Evolutionary conservation across 2,329 filamentous ascomycete genomes (phyloP).

Genomic region (Diaporthe sp.): DNA sequence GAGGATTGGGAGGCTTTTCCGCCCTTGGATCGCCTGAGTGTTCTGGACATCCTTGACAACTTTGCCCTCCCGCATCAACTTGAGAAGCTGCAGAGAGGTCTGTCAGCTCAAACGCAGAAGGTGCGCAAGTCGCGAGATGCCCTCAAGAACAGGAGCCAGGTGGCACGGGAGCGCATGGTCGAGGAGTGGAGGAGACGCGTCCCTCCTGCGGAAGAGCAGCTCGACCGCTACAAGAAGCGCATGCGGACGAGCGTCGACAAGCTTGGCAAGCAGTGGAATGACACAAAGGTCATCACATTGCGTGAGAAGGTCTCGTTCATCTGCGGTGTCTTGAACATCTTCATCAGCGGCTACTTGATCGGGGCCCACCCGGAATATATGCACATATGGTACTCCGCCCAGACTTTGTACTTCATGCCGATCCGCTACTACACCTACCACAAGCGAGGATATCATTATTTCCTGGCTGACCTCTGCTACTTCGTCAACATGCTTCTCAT

Average conservation of each 20-base stretch:
- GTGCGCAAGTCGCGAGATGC: conserved; percentile 85
- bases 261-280: conserved; percentile 86
- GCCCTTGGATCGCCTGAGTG: conserved; percentile 87
- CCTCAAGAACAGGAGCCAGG: conserved; percentile 78
- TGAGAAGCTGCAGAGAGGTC: conserved; percentile 86
- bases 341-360: conserved; percentile 93
- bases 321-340: conserved; percentile 95
- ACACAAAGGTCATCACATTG: conserved; percentile 86
- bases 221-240: conserved; percentile 88
- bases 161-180: conserved; percentile 88
- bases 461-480: conserved; percentile 96
- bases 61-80: conserved; percentile 89
- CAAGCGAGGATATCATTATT: conserved; percentile 93
- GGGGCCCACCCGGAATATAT: conserved; percentile 88
- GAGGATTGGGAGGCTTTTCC: conserved; percentile 90
- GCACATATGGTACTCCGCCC: conserved; percentile 90
- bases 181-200: conserved; percentile 92
- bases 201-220: conserved; percentile 88
- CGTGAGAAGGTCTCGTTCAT: conserved; percentile 98
- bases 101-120: conserved; percentile 86
- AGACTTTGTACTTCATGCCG: conserved; percentile 96
- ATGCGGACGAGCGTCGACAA: conserved; percentile 93
- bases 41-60: conserved; percentile 95
- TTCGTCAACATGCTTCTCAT: conserved; percentile 92
- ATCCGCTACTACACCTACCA: conserved; percentile 94